A percentile compares a stretch with the other conserved stretches of the same genome.
These are phyloP conservation scores for Pochonia chlamydosporia DNA, from an alignment of 2,329 filamentous ascomycete genomes.

Conservation along the genomic window DNA sequence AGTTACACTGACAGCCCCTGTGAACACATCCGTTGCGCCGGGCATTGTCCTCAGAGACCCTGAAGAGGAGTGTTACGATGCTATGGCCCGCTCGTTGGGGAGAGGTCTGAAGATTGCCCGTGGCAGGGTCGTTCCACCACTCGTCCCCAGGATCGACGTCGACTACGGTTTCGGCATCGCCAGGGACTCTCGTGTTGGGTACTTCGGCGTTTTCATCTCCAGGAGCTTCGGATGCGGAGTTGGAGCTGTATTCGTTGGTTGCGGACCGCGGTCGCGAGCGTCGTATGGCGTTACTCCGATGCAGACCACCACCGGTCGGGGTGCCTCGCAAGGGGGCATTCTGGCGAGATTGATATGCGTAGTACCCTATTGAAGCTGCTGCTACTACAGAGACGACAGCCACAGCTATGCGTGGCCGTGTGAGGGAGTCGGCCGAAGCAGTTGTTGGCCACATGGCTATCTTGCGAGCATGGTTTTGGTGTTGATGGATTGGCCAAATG, in stretches of 20 bases:
- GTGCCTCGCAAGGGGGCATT: slow-evolving; percentile 16
- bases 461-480: slow-evolving; percentile 25
- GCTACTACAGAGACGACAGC: slow-evolving; percentile 50
- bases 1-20: slow-evolving; percentile 86
- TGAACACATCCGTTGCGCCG: slow-evolving; percentile 85
- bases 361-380: slow-evolving; percentile 52
- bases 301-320: slow-evolving; percentile 37
- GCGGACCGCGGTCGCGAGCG: slow-evolving; percentile 34
- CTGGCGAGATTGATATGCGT: slow-evolving; percentile 42
- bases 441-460: slow-evolving; percentile 42
- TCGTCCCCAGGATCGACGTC: slow-evolving; percentile 38
- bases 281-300: slow-evolving; percentile 63
- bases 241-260: slow-evolving; percentile 30
- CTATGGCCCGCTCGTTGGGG: slow-evolving; percentile 62
- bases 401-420: slow-evolving; percentile 49
- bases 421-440: slow-evolving; percentile 47
- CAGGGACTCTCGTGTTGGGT: slow-evolving; percentile 19
- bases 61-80: slow-evolving; percentile 78
- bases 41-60: slow-evolving; percentile 90
- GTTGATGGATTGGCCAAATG: neutral
- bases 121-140: slow-evolving; percentile 44
- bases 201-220: slow-evolving; percentile 39
- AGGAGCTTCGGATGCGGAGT: slow-evolving; percentile 32
- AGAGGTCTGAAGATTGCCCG: slow-evolving; percentile 26
- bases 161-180: slow-evolving; percentile 33